Evolutionary conservation across 768 basidiomycete species (phyloP).

Genomic region (Psilocybe cubensis): DNA sequence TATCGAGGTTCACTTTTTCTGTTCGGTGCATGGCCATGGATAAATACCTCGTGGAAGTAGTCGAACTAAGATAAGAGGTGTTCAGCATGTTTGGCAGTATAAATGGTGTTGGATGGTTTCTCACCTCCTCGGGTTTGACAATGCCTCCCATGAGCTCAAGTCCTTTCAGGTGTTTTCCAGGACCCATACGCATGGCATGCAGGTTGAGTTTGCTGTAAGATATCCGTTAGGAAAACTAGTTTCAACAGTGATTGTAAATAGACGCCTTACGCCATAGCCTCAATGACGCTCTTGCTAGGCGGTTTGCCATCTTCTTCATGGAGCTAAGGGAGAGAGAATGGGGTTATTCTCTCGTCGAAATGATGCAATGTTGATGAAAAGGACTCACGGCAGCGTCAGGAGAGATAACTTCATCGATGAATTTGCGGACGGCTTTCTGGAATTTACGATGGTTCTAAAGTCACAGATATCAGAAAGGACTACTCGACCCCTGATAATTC

Average conservation of each 20-base stretch:
- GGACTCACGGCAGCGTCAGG: slow-evolving; percentile 51
- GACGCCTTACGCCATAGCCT: slow-evolving; percentile 66
- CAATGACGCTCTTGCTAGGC: slow-evolving; percentile 74
- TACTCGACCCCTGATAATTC: background rate
- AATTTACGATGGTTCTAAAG: slow-evolving; percentile 62
- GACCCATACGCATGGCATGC: slow-evolving; percentile 93
- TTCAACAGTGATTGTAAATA: background rate
- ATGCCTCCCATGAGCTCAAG: slow-evolving; percentile 77
- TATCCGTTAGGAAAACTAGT: background rate
- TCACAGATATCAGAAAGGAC: slow-evolving; percentile 19
- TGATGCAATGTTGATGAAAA: background rate
- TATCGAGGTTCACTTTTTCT: background rate
- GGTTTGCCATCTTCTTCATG: slow-evolving; percentile 92
- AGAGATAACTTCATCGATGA: slow-evolving; percentile 71
- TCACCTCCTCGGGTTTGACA: slow-evolving; percentile 77
- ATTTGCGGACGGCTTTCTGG: slow-evolving; percentile 67
- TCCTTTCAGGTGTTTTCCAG: slow-evolving; percentile 83
- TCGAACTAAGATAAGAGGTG: slow-evolving; percentile 56
- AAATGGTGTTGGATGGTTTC: slow-evolving; percentile 11
- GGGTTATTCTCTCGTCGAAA: slow-evolving; percentile 1
- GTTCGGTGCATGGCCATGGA: background rate
- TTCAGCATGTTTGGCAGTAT: background rate
- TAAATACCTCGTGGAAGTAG: slow-evolving; percentile 77
- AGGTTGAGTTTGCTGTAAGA: slow-evolving; percentile 61
- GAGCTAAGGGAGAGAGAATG: slow-evolving; percentile 51